Evolutionary conservation across 306 rosid genomes (phyloP).

Genomic region (Cicer pinnatifidum): DNA sequence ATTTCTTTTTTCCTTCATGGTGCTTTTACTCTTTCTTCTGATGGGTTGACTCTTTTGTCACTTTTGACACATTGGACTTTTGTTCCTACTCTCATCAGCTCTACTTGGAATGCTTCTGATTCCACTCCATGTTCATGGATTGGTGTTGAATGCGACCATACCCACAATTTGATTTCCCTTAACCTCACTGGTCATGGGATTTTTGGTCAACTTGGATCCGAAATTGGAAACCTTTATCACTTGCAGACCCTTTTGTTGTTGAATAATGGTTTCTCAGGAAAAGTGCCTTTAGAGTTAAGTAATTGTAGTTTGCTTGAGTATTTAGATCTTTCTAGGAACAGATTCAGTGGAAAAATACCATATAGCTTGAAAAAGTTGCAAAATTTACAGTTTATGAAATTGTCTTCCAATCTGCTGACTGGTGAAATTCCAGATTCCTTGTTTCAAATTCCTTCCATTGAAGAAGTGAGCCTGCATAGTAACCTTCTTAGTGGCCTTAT

Average conservation of each 20-base stretch:
- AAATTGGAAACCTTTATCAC: conserved; percentile 51
- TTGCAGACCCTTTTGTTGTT: conserved; percentile 53
- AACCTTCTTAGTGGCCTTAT: conserved; percentile 56
- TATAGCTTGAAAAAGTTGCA: conserved; percentile 42
- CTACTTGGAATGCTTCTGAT: conserved; percentile 65
- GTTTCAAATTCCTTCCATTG: conserved; percentile 50
- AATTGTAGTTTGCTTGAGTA: conserved; percentile 54
- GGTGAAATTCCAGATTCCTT: conserved; percentile 59
- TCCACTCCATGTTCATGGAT: conserved; percentile 72
- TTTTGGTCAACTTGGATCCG: conserved; percentile 62
- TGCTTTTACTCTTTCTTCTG: conserved; percentile 54
- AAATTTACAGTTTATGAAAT: conserved; percentile 16
- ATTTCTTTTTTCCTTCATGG: conserved; percentile 26
- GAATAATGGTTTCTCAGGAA: conserved; percentile 51
- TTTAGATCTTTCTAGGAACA: conserved; percentile 58
- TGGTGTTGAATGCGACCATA: conserved; percentile 61
- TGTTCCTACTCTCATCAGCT: conserved; percentile 50
- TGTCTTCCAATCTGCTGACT: conserved; percentile 42
- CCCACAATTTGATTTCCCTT: conserved; percentile 47
- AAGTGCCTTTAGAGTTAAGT: conserved; percentile 52
- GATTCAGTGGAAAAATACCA: conserved; percentile 53
- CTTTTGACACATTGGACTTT: conserved; percentile 54
- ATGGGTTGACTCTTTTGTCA: conserved; percentile 59
- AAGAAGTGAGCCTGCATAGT: conserved; percentile 41
- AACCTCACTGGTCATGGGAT: conserved; percentile 54